Base-by-base conservation (phyloP, 257 asterid genomes). In the Forsythia suspensa region DNA sequence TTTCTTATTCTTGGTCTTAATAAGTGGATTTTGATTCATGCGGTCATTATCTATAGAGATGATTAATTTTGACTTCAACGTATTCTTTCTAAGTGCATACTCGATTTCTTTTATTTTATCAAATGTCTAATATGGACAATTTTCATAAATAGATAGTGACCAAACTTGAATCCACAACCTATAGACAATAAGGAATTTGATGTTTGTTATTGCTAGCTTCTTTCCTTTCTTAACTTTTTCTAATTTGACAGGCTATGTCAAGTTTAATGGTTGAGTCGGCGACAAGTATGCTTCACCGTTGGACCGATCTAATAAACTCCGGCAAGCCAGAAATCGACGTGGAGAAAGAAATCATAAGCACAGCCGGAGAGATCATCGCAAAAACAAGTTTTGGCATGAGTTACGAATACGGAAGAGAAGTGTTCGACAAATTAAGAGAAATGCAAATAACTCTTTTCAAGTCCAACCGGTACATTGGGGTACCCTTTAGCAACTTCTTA, bases 331-430 rank as follows among this genome's bases (percentile, higher is more conserved):
- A 91, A 80, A 87, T 95, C 65, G 92, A 95, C 73, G 92, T 86
- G 2, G 98, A 93, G 86, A 76, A 77, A 10, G 99, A 95, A 57
- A 89, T 95, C 55, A 87, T 90, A 4, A 15, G 72, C 59, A 91
- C 94, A 0, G 93, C 99, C 0, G 99, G 96, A 1, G 98, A 95
- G 76, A 95, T 95, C 39, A 95, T 95, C 0, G 97, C 97, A 0
- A 92, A 82, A 44, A 83, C 96, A 2, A 91, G 95, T 84, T 93
- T 93, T 10, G 98, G 98, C 2, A 44, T 93, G 42, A 89, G 92
- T 82, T 81, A 84, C 34, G 90, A 86, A 20, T 82, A 84, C 0
- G 96, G 97, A 0, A 72, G 78, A 43, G 51, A 83, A 68, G 97
- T 95, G 77, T 69, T 95, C 6, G 90, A 92, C 6, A 94, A 90